Percentiles rank a stretch among this genome's conserved stretches.
Evolutionary conservation across 176 grass and related monocot genomes (phyloP).

Genomic region (Bothriochloa decipiens): DNA sequence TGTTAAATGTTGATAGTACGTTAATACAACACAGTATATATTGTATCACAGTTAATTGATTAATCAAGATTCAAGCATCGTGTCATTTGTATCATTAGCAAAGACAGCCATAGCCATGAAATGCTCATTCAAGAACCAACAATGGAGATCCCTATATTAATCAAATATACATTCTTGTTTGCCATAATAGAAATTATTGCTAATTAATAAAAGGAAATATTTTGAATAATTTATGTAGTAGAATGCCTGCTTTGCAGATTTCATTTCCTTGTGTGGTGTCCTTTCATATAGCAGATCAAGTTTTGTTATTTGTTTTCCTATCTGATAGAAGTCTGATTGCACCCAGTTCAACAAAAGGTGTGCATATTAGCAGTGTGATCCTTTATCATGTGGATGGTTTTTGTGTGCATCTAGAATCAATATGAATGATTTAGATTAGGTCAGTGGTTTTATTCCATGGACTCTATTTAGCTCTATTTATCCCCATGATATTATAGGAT

Average conservation of each 20-base stretch:
- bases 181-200: not conserved
- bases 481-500: not conserved
- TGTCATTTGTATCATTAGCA: not conserved
- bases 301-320: not conserved
- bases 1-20: slow-evolving; percentile 17
- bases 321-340: slow-evolving; percentile 5
- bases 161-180: slow-evolving; percentile 11
- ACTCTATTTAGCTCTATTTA: not conserved
- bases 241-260: not conserved
- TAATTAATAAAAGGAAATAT: not conserved
- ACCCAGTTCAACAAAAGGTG: not conserved
- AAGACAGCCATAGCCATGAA: not conserved
- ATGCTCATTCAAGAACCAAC: slow-evolving; percentile 12
- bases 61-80: slow-evolving; percentile 1
- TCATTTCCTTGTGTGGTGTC: not conserved
- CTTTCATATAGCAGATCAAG: slow-evolving; percentile 12
- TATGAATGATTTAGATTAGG: not conserved
- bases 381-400: not conserved
- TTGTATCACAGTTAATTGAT: not conserved
- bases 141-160: not conserved
- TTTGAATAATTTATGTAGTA: not conserved
- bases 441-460: slow-evolving; percentile 8
- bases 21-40: not conserved
- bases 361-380: not conserved
- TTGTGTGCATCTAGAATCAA: slow-evolving; percentile 24